A percentile compares a stretch with the other conserved stretches of the same genome.
Evolutionary conservation across 2,329 filamentous ascomycete genomes (phyloP).

Genomic region (Microcyclospora tardicrescens): DNA sequence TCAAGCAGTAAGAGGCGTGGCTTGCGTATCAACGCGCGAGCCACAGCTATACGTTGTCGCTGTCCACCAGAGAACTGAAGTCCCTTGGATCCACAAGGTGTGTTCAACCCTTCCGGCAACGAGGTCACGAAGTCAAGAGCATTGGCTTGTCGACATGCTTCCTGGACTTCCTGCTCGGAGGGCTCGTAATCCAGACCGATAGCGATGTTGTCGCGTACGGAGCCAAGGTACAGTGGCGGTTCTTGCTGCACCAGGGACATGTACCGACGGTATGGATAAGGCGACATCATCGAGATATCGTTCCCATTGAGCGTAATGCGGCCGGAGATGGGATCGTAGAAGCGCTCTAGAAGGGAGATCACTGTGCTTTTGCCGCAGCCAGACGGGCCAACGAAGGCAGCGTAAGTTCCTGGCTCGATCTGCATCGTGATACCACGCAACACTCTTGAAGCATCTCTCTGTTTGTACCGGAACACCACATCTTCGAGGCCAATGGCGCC

Average conservation of each 20-base stretch:
- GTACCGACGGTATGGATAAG: conserved; percentile 48
- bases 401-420: conserved; percentile 28
- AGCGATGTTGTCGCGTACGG: conserved; percentile 46
- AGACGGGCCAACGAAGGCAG: conserved; percentile 35
- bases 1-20: conserved; percentile 44
- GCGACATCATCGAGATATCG: conserved; percentile 46
- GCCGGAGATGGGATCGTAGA: conserved; percentile 32
- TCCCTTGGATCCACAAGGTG: conserved; percentile 37
- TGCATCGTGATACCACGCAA: conserved; percentile 17
- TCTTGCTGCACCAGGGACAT: conserved; percentile 65
- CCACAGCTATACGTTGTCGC: conserved; percentile 43
- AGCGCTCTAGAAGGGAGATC: conserved; percentile 34
- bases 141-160: conserved; percentile 39
- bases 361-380: conserved; percentile 37
- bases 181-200: conserved; percentile 30
- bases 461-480: conserved; percentile 19
- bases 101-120: conserved; percentile 39
- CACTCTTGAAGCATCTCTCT: conserved; percentile 13
- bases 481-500: conserved; percentile 12
- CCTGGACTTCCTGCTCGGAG: conserved; percentile 29
- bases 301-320: conserved; percentile 39
- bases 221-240: conserved; percentile 57
- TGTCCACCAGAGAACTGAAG: conserved; percentile 42
- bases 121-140: conserved; percentile 41
- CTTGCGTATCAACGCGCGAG: conserved; percentile 40